Evolutionary conservation across 129 eudicot genomes (phyloP).

Genomic region (Pittosporum tobira): DNA sequence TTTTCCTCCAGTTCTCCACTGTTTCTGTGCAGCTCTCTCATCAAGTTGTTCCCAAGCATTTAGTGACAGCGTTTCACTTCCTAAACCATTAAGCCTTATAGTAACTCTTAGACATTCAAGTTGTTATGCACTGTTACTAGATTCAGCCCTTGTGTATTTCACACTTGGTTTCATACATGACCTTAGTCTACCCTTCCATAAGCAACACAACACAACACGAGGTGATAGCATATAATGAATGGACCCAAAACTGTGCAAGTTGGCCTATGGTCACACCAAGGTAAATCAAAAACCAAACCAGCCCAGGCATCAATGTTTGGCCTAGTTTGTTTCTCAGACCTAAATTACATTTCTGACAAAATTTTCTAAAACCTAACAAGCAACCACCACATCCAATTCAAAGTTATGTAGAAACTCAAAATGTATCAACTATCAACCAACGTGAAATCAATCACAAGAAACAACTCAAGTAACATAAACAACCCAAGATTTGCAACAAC

Average conservation of each 20-base stretch:
- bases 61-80: not conserved
- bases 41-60: not conserved
- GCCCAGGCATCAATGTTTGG: not conserved
- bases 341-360: not conserved
- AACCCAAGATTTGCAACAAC: not conserved
- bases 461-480: too few relatives aligned
- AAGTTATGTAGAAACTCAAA: conserved; percentile 1
- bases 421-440: conserved; percentile 5
- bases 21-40: not conserved
- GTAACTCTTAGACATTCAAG: not conserved
- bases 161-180: not conserved
- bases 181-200: too few relatives aligned
- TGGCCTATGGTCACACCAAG: not conserved
- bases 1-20: too few relatives aligned
- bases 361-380: conserved; percentile 6
- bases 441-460: not conserved
- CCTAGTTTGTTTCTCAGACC: not conserved
- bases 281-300: not conserved
- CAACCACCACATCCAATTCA: conserved; percentile 4
- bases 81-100: not conserved
- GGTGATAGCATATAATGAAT: not conserved
- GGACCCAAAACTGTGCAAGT: not conserved
- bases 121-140: not conserved
- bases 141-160: not conserved
- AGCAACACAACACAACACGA: too few relatives aligned